These are phyloP conservation scores for Rhododendron mucronatum DNA, from an alignment of 148 eudicot genomes.

Conservation along the genomic window DNA sequence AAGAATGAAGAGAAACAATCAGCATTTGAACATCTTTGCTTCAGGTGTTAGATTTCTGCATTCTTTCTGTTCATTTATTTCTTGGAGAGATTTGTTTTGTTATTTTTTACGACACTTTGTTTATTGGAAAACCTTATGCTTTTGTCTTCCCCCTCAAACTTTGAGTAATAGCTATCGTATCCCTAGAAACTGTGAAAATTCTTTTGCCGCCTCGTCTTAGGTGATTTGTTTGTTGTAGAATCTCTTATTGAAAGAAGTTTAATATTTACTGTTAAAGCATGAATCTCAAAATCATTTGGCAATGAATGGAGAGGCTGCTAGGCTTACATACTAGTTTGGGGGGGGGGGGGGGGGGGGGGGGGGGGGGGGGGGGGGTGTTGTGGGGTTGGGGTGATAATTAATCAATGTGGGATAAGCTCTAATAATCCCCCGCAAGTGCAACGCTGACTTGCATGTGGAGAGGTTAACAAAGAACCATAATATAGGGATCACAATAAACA, in stretches of 20 bases:
- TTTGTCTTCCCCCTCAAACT: neutral
- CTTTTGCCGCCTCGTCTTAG: neutral
- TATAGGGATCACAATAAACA: neutral
- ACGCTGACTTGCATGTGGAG: neutral
- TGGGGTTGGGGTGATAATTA: neutral
- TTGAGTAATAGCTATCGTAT: neutral
- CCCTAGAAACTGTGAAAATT: neutral
- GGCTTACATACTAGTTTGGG: neutral
- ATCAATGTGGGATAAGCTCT: neutral
- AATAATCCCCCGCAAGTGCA: neutral
- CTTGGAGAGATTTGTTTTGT: neutral
- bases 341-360: too few relatives aligned
- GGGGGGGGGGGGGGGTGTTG: too few relatives aligned
- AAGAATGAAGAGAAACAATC: neutral
- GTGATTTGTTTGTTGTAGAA: neutral
- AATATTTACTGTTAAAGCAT: neutral
- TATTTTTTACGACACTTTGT: neutral
- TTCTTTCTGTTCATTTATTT: neutral
- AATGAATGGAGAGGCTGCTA: neutral
- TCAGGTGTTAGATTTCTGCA: neutral
- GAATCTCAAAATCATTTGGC: neutral
- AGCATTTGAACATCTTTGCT: neutral
- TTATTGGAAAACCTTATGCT: neutral
- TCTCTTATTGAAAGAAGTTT: neutral
- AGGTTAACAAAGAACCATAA: neutral